Base-by-base conservation (phyloP, 2,329 filamentous ascomycete species). In the Exophiala spinifera region DNA sequence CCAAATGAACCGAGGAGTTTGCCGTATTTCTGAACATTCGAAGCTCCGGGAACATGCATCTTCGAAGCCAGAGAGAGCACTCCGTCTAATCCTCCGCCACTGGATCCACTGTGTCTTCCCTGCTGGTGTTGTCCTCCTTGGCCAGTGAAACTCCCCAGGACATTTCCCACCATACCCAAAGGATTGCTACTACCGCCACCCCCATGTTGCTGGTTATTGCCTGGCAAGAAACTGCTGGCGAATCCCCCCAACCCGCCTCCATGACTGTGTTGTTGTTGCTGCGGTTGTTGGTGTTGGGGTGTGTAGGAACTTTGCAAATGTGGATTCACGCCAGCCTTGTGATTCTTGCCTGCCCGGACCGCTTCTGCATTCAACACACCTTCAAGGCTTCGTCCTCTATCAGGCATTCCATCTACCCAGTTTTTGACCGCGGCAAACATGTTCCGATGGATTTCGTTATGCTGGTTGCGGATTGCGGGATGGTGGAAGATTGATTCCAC, bases 391-490 rank as follows among this genome's bases (percentile, higher is more conserved):
- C 82, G 75, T 3, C 81, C 80, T 40, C 84, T 83, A 58, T 87
- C 84, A 2, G 84, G 78, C 53, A 86, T 80, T 62, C 85, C 81
- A 46, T 89, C 80, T 0, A 83, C 86, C 92, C 92, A 99, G 55
- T 81, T 79, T 64, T 88, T 82, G 1, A 99, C 90, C 0, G 88
- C 89, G 51, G 84, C 79, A 73, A 89, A 97, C 94, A 99, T 99
- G 49, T 85, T 85, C 42, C 83, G 81, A 61, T 97, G 94, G 23
- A 94, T 85, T 68, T 95, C 88, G 53, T 88, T 76, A 52, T 79
- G 77, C 51, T 88, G 84, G 63, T 94, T 82, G 20, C 92, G 86
- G 25, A 90, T 76, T 5, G 88, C 87, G 1, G 94, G 94, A 68
- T 99, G 94, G 69, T 99, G 94, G 75, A 97, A 95, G 10, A 89